Percentiles rank a stretch among this genome's conserved stretches.
Evolutionary conservation across 768 basidiomycete species (phyloP).

Genomic region (Ramaria sp.): DNA sequence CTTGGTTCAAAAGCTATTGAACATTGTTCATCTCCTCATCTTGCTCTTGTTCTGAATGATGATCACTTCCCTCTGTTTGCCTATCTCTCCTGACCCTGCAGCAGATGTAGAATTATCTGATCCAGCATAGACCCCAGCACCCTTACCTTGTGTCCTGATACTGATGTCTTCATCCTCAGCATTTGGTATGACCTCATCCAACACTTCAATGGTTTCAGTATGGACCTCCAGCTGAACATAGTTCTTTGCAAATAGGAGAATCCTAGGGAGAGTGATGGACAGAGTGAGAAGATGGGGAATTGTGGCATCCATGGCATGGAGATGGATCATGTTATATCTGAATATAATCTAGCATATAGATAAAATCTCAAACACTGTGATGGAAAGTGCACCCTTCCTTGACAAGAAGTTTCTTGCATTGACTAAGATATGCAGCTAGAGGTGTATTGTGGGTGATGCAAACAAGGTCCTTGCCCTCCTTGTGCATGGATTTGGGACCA

Average conservation of each 20-base stretch:
- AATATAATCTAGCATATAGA: not conserved
- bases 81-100: not conserved
- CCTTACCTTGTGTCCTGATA: constrained; percentile 57
- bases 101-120: not conserved
- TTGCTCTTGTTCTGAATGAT: constrained; percentile 1
- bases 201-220: constrained; percentile 63
- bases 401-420: constrained; percentile 63
- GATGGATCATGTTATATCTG: constrained; percentile 63
- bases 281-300: constrained; percentile 73
- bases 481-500: constrained; percentile 68
- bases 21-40: not conserved
- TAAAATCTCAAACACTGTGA: not conserved
- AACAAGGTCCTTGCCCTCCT: constrained; percentile 72
- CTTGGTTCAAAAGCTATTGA: too few species aligned
- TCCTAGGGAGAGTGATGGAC: constrained; percentile 55
- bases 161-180: constrained; percentile 60
- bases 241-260: constrained; percentile 53
- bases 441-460: constrained; percentile 70
- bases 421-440: constrained; percentile 61
- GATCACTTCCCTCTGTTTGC: not conserved
- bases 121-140: constrained; percentile 34
- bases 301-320: constrained; percentile 83
- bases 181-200: constrained; percentile 70
- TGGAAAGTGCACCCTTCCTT: constrained; percentile 50
- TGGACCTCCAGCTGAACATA: constrained; percentile 53